These are phyloP conservation scores for Solanum peruvianum DNA, from an alignment of 257 asterid species.

Conservation along the genomic window DNA sequence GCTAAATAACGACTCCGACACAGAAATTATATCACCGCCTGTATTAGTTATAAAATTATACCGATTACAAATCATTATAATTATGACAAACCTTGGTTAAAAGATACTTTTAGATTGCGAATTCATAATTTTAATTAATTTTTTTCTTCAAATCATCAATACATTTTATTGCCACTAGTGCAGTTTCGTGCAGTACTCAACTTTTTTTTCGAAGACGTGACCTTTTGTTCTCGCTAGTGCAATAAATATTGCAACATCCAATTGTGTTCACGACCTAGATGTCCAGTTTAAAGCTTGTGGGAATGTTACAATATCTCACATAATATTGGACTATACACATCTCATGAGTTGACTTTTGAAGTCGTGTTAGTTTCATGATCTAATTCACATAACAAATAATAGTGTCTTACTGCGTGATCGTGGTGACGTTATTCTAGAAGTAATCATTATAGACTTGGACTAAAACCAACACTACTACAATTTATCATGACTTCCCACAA, in stretches of 20 bases:
- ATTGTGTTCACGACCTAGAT: not conserved
- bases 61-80: not conserved
- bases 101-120: not conserved
- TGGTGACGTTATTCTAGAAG: not conserved
- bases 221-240: not conserved
- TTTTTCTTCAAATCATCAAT: not conserved
- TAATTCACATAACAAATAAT: not conserved
- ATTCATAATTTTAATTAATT: not conserved
- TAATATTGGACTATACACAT: not conserved
- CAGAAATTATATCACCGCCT: too few relatives aligned
- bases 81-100: too few relatives aligned
- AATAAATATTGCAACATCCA: not conserved
- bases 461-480: not conserved
- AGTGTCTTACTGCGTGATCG: not conserved
- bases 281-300: not conserved
- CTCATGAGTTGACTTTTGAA: not conserved
- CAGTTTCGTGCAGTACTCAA: not conserved
- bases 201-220: not conserved
- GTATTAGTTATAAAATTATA: too few relatives aligned
- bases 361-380: not conserved
- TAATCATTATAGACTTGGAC: not conserved
- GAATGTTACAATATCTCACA: not conserved
- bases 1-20: too few relatives aligned
- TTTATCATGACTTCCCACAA: not conserved
- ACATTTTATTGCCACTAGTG: not conserved